Evolutionary conservation across 2,329 filamentous ascomycete species (phyloP).

Genomic region (Pseudocercospora vitis): DNA sequence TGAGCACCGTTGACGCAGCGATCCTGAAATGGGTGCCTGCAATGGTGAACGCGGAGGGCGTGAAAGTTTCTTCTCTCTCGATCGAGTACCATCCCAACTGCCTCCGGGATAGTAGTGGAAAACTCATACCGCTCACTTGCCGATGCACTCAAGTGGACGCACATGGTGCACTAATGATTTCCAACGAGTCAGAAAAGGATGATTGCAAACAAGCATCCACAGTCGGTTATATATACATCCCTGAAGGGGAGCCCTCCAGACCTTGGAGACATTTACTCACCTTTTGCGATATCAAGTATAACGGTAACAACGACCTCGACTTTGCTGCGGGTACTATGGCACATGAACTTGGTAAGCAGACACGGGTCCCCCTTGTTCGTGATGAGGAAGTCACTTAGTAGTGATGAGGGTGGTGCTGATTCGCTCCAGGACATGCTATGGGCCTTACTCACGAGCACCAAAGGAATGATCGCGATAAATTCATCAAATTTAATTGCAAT

Average conservation of each 20-base stretch:
- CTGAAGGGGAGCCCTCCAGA: neutral
- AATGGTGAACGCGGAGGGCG: neutral
- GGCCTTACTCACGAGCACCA: constrained; percentile 26
- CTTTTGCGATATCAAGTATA: constrained; percentile 12
- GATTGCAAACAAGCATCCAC: constrained; percentile 20
- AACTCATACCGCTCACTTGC: neutral
- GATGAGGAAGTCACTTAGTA: no score
- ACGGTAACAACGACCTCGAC: constrained; percentile 1
- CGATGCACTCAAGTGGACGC: constrained; percentile 8
- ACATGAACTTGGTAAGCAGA: constrained; percentile 20
- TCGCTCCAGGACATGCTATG: constrained; percentile 17
- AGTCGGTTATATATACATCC: constrained; percentile 23
- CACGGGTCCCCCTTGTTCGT: no score
- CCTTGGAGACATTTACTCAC: constrained; percentile 12
- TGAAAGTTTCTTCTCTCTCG: constrained; percentile 11
- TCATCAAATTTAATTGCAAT: constrained; percentile 15
- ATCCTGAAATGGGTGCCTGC: constrained; percentile 24
- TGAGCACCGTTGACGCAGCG: constrained; percentile 19
- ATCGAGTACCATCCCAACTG: constrained; percentile 19
- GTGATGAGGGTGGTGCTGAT: neutral
- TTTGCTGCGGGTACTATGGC: constrained; percentile 14
- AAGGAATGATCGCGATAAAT: constrained; percentile 18
- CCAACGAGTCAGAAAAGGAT: constrained; percentile 21
- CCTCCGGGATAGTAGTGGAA: neutral
- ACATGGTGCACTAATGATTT: constrained; percentile 24